Percentiles rank a stretch among this genome's conserved stretches.
These are phyloP conservation scores for Mimosa bimucronata DNA, from an alignment of 306 rosid genomes.

Conservation along the genomic window DNA sequence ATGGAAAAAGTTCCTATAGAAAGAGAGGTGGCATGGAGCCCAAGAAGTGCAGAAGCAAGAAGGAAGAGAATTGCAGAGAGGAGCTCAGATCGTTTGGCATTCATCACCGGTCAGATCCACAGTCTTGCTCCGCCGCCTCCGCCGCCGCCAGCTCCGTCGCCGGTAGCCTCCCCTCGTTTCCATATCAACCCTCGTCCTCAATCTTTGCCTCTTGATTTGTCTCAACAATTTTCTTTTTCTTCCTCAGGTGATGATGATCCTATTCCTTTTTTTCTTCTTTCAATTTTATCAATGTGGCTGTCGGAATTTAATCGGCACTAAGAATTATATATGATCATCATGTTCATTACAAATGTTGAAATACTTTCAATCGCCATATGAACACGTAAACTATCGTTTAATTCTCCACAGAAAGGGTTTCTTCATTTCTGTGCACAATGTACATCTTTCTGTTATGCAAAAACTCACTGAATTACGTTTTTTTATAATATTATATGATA, in stretches of 20 bases:
- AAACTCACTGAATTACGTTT: not conserved
- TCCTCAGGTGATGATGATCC: not conserved
- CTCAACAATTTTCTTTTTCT: not conserved
- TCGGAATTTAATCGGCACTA: not conserved
- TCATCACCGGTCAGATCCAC: constrained; percentile 58
- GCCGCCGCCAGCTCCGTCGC: constrained; percentile 35
- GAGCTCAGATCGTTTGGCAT: constrained; percentile 73
- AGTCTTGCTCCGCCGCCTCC: constrained; percentile 47
- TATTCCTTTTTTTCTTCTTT: not conserved
- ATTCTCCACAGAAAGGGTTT: not conserved
- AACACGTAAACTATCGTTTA: not conserved
- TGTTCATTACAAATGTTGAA: no score
- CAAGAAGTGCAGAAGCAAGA: constrained; percentile 48
- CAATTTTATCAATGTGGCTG: not conserved
- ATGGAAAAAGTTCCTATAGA: not conserved
- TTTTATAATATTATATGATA: no score
- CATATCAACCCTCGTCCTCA: constrained; percentile 30
- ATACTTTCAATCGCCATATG: no score
- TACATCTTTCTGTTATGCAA: not conserved
- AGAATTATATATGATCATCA: no score
- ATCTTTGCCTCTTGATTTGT: constrained; percentile 33
- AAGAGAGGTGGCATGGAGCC: constrained; percentile 55
- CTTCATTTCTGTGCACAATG: not conserved
- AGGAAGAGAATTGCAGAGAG: constrained; percentile 60
- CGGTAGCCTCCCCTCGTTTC: constrained; percentile 37